phyloP scores from a whole-genome alignment of 2,329 filamentous ascomycete species.

The Fusarium buxicola region DNA sequence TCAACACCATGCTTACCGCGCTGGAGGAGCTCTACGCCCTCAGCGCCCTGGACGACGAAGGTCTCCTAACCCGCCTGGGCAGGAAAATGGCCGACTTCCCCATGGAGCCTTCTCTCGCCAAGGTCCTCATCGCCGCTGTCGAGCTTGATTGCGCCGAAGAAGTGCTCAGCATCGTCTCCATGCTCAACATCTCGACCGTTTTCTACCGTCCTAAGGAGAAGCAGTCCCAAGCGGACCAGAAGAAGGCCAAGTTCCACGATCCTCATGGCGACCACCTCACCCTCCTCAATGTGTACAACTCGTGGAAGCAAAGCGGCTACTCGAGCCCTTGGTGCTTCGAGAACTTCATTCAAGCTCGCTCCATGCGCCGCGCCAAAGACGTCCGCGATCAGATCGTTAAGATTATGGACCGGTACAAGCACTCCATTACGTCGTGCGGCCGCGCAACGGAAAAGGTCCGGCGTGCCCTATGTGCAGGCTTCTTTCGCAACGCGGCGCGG shows the following conservation, averaged over 20 bases:
- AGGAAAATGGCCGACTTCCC: slow-evolving; percentile 99
- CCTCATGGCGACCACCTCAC: slow-evolving; percentile 94
- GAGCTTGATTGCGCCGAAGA: slow-evolving; percentile 93
- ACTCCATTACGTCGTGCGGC: slow-evolving; percentile 85
- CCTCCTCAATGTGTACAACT: slow-evolving; percentile 94
- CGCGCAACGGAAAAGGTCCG: slow-evolving; percentile 88
- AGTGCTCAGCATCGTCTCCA: slow-evolving; percentile 91
- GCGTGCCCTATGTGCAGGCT: slow-evolving; percentile 89
- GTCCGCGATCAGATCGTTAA: slow-evolving; percentile 91
- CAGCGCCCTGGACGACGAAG: slow-evolving; percentile 93
- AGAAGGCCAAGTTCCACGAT: slow-evolving; percentile 98
- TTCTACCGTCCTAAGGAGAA: slow-evolving; percentile 99
- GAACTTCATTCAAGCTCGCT: slow-evolving; percentile 94
- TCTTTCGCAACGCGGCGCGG: slow-evolving; percentile 93
- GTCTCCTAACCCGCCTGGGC: slow-evolving; percentile 88
- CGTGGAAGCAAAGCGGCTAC: slow-evolving; percentile 89
- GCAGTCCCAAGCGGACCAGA: slow-evolving; percentile 94
- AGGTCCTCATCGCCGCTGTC: slow-evolving; percentile 88
- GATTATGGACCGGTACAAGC: slow-evolving; percentile 93
- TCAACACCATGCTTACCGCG: slow-evolving; percentile 97
- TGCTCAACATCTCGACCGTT: slow-evolving; percentile 87
- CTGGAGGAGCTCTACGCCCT: slow-evolving; percentile 95
- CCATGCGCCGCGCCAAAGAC: slow-evolving; percentile 90
- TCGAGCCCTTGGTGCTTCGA: slow-evolving; percentile 95
- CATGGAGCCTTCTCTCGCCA: slow-evolving; percentile 93